phyloP scores from a whole-genome alignment of 2,329 filamentous ascomycete species.

The Simplicillium aogashimaense region DNA sequence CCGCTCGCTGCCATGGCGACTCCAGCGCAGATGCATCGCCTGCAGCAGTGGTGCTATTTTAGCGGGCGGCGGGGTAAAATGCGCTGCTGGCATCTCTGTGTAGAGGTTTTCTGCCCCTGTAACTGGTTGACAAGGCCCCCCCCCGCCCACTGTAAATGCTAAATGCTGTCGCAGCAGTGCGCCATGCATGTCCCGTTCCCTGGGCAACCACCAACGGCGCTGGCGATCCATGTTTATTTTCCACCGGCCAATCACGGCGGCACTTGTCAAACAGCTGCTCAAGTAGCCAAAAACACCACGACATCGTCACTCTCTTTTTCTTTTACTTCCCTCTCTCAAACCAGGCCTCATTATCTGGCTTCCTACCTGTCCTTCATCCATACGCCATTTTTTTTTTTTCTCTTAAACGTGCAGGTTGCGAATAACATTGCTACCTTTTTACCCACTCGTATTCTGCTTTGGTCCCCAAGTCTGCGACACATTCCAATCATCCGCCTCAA shows the following conservation, averaged over 20 bases:
- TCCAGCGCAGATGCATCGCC: conserved; percentile 1
- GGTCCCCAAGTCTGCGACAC: conserved; percentile 1
- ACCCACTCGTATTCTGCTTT: not conserved
- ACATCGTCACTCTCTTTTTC: not conserved
- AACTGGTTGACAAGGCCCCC: not conserved
- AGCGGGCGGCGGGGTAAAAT: not conserved
- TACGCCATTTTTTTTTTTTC: not conserved
- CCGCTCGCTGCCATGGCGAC: conserved; percentile 12
- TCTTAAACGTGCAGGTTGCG: not conserved
- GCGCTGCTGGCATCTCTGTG: not conserved
- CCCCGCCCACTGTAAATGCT: not conserved
- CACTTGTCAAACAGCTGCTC: not conserved
- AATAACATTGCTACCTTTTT: not conserved
- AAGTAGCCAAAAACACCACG: not conserved
- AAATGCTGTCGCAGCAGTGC: not conserved
- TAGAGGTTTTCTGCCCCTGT: not conserved
- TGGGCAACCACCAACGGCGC: conserved; percentile 14
- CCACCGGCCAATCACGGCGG: conserved; percentile 15
- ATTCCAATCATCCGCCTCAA: conserved; percentile 2
- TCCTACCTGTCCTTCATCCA: not conserved
- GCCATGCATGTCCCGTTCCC: conserved; percentile 10
- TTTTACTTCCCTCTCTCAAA: not conserved
- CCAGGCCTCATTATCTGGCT: conserved; percentile 6
- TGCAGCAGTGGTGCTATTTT: not conserved
- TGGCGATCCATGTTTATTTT: conserved; percentile 20